Evolutionary conservation across 495 filamentous ascomycete species (phyloP), one percentile per base, ranked within the genome.

Genomic region (Penicillium riverlandense): DNA sequence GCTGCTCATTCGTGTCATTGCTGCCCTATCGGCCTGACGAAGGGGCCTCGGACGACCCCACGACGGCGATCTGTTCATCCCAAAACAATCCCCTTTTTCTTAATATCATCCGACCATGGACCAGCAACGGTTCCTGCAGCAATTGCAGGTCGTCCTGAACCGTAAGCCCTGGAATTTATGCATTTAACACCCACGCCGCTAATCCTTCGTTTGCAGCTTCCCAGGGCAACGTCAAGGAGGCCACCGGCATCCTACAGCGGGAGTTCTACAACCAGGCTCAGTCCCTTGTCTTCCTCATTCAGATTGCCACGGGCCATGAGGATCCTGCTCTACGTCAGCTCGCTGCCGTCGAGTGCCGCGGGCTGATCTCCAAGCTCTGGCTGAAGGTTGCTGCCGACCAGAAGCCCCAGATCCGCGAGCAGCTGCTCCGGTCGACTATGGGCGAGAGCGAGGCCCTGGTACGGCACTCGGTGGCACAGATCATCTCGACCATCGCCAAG

Each of bases 311-410:
- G 28, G 81, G 80, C 34, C 83, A 95, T 59, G 69, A 81, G 34
- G 75, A 84, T 47, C 51, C 77, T 7, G 76, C 84, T 48, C 71
- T 96, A 11, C 83, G 88, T 43, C 94, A 97, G 68, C 74, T 91
- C 43, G 88, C 94, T 29, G 87, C 92, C 37, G 86, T 97, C 38
- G 88, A 96, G 69, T 82, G 85, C 13, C 75, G 87, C 28, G 78
- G 82, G 44, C 72, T 94, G 28, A 86, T 96, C 13, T 65, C 76
- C 48, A 95, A 89, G 74, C 90, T 95, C 66, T 98, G 92, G 92
- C 58, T 70, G 41, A 62, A 70, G 39, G 57, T 87, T 7, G 65
- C 76, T 11, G 70, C 63, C 28, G 72, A 70, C 36, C 80, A 88
- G 61, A 96, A 94, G 72, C 72, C 77, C 32, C 74, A 83, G 42